A percentile compares a stretch with the other conserved stretches of the same genome.
phyloP scores from a whole-genome alignment of 257 asterid genomes.

The Fraxinus excelsior region DNA sequence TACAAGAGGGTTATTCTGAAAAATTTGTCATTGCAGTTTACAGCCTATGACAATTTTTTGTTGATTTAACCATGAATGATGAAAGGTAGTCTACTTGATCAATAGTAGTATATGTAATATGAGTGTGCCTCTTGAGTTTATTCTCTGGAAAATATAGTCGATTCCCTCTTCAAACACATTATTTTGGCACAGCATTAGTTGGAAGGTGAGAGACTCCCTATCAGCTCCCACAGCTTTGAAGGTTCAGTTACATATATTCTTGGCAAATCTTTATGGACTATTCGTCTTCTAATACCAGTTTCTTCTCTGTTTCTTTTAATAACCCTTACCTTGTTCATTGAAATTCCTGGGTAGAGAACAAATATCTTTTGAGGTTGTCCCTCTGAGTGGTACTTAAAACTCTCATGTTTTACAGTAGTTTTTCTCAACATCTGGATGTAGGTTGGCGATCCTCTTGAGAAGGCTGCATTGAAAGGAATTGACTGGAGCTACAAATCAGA shows the following conservation, averaged over 20 bases:
- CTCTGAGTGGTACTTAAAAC: constrained; percentile 13
- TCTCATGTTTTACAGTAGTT: constrained; percentile 19
- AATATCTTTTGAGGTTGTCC: neutral
- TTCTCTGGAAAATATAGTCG: neutral
- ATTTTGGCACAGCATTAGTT: neutral
- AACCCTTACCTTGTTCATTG: neutral
- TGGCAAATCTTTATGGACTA: neutral
- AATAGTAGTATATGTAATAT: neutral
- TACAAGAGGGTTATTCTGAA: neutral
- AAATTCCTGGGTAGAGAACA: neutral
- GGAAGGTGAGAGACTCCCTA: neutral
- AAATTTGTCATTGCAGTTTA: neutral
- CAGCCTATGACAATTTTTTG: neutral
- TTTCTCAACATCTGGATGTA: constrained; percentile 36
- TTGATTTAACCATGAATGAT: neutral
- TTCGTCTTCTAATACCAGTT: constrained; percentile 10
- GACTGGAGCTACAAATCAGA: constrained; percentile 95
- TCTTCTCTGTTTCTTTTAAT: neutral
- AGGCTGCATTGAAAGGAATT: constrained; percentile 95
- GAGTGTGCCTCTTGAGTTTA: neutral
- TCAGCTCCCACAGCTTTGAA: constrained; percentile 5
- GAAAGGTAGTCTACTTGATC: neutral
- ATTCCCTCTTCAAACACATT: neutral
- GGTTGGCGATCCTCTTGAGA: constrained; percentile 99
- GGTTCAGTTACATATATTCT: constrained; percentile 3